Conservation (phyloP, 2,329 filamentous ascomycete genomes). For the Xylariaceae sp. region DNA sequence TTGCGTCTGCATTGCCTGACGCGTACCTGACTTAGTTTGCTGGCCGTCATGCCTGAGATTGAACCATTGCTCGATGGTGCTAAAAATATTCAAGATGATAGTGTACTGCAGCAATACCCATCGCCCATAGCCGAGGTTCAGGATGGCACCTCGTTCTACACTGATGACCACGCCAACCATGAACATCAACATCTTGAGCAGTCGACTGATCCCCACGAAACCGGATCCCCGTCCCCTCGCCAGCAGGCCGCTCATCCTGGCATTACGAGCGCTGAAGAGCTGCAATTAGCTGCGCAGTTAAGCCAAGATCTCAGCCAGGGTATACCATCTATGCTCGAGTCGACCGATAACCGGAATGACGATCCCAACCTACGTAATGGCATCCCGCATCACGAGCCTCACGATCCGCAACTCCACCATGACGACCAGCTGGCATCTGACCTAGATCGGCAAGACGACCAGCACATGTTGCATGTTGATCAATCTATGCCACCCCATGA, state of each 20-base stretch:
- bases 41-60: slow-evolving; percentile 37
- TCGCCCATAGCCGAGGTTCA: slow-evolving; percentile 53
- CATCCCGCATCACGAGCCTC: slow-evolving; percentile 47
- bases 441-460: slow-evolving; percentile 22
- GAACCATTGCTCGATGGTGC: slow-evolving; percentile 36
- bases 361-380: slow-evolving; percentile 46
- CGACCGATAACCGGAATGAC: slow-evolving; percentile 36
- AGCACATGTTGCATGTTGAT: slow-evolving; percentile 13
- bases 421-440: slow-evolving; percentile 4
- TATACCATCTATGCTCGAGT: slow-evolving; percentile 54
- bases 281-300: slow-evolving; percentile 64
- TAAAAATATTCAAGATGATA: slow-evolving; percentile 33
- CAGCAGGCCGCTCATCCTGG: slow-evolving; percentile 51
- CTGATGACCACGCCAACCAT: slow-evolving; percentile 29
- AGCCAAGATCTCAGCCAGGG: slow-evolving; percentile 60
- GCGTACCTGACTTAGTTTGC: slow-evolving; percentile 18
- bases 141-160: slow-evolving; percentile 52
- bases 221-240: slow-evolving; percentile 44
- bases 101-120: slow-evolving; percentile 51
- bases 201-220: slow-evolving; percentile 23
- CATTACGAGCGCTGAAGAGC: slow-evolving; percentile 56
- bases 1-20: slow-evolving; percentile 12
- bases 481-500: slow-evolving; percentile 11
- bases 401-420: slow-evolving; percentile 28
- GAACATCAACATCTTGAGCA: slow-evolving; percentile 36